A percentile compares a stretch with the other conserved stretches of the same genome.
Evolutionary conservation across 140 eudicot species (phyloP).

Genomic region (Stevia rebaudiana): DNA sequence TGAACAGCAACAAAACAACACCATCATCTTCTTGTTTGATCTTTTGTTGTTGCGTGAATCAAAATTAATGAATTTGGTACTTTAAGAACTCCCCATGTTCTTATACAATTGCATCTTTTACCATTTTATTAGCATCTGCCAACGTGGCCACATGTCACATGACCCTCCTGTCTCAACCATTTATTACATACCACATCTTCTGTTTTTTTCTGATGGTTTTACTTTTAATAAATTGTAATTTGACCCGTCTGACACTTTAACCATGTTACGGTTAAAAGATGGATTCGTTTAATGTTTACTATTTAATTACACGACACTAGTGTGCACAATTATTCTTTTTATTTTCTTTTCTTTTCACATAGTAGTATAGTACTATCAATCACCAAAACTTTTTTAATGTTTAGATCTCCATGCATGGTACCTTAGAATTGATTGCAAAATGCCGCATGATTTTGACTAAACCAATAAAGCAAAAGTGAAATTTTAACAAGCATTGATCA

Average conservation of each 20-base stretch:
- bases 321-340: neutral
- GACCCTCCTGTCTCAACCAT: slow-evolving; percentile 25
- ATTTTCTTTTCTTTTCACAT: too few species aligned
- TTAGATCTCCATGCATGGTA: slow-evolving; percentile 28
- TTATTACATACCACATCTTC: slow-evolving; percentile 24
- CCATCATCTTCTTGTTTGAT: slow-evolving; percentile 27
- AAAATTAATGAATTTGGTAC: slow-evolving; percentile 25
- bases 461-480: too few species aligned
- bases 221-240: neutral
- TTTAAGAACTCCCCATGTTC: slow-evolving; percentile 40
- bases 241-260: neutral
- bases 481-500: too few species aligned
- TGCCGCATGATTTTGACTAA: too few species aligned
- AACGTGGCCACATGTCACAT: slow-evolving; percentile 56
- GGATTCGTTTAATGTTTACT: too few species aligned
- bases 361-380: slow-evolving; percentile 2
- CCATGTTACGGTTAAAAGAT: too few species aligned
- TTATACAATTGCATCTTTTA: slow-evolving; percentile 16
- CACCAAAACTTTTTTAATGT: slow-evolving; percentile 8
- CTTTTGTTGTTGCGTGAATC: slow-evolving; percentile 14
- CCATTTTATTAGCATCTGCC: slow-evolving; percentile 32
- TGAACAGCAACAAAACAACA: slow-evolving; percentile 31
- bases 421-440: slow-evolving; percentile 28
- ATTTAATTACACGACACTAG: too few species aligned
- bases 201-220: slow-evolving; percentile 2